Percentiles rank a stretch among this genome's conserved stretches.
These are phyloP conservation scores for Prunus mira DNA, from an alignment of 306 rosid genomes.

Conservation along the genomic window DNA sequence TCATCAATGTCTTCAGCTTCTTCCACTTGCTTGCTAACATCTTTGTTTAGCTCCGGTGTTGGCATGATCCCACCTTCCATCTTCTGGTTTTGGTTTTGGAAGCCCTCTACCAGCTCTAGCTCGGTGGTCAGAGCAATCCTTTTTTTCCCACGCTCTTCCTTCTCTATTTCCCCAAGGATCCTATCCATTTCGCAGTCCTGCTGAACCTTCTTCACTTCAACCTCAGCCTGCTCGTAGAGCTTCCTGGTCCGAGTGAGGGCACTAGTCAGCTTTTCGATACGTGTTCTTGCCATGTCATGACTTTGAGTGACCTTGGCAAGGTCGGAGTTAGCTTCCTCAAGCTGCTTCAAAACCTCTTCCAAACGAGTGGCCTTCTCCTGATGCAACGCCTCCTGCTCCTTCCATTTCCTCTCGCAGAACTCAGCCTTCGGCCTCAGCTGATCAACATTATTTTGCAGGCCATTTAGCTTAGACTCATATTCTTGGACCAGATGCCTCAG, in stretches of 20 bases:
- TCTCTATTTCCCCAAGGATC: neutral
- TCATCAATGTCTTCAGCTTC: too few relatives aligned
- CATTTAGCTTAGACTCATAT: neutral
- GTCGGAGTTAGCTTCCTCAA: neutral
- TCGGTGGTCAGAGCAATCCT: too few relatives aligned
- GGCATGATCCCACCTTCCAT: too few relatives aligned
- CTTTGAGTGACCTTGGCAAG: neutral
- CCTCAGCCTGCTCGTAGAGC: neutral
- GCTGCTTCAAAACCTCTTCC: neutral
- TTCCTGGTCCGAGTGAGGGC: neutral
- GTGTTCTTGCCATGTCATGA: neutral
- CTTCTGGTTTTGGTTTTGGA: too few relatives aligned
- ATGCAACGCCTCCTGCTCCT: slow-evolving; percentile 8
- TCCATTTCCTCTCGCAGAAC: neutral
- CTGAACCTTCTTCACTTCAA: neutral
- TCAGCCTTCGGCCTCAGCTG: slow-evolving; percentile 1
- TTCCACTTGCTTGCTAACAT: too few relatives aligned
- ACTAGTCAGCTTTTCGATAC: neutral
- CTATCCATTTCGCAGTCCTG: neutral
- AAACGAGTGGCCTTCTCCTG: neutral
- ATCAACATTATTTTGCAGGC: neutral
- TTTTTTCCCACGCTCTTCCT: neutral
- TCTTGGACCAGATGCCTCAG: neutral
- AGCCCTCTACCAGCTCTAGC: too few relatives aligned
- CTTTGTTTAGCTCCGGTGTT: too few relatives aligned